Evolutionary conservation across 1,284 basidiomycete species (phyloP).

Genomic region (Naganishia sp.): DNA sequence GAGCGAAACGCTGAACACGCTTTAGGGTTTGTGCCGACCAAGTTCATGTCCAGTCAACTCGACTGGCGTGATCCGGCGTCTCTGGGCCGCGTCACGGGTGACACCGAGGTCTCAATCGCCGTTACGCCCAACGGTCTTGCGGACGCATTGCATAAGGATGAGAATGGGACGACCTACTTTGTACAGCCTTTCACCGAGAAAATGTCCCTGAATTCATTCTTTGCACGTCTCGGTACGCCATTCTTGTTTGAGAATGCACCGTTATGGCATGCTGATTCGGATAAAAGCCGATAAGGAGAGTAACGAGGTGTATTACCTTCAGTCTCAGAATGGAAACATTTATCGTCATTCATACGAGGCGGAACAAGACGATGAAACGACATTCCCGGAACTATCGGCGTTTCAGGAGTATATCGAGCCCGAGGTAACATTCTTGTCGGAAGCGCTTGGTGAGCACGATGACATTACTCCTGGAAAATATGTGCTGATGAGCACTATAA

Average conservation of each 20-base stretch:
- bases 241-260: slow-evolving; percentile 16
- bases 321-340: slow-evolving; percentile 88
- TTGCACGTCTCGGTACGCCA: slow-evolving; percentile 55
- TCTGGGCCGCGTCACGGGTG: slow-evolving; percentile 5
- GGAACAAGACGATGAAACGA: slow-evolving; percentile 47
- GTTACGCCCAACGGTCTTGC: slow-evolving; percentile 56
- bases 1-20: neutral
- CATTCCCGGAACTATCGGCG: slow-evolving; percentile 64
- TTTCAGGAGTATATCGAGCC: slow-evolving; percentile 66
- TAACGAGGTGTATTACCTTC: slow-evolving; percentile 69
- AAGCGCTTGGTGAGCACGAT: slow-evolving; percentile 67
- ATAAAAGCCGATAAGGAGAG: slow-evolving; percentile 18
- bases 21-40: slow-evolving; percentile 1
- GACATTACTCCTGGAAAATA: slow-evolving; percentile 8
- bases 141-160: slow-evolving; percentile 65
- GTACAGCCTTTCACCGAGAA: slow-evolving; percentile 70
- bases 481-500: slow-evolving; percentile 41
- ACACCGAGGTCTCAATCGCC: slow-evolving; percentile 28
- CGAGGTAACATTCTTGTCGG: slow-evolving; percentile 71
- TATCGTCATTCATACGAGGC: slow-evolving; percentile 52
- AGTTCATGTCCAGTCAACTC: neutral
- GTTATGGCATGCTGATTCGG: neutral
- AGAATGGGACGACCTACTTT: slow-evolving; percentile 64
- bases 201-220: slow-evolving; percentile 66
- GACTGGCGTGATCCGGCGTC: slow-evolving; percentile 3